Conservation (phyloP, 371 early-diverging fungal species). For the Choanephora cucurbitarum region DNA sequence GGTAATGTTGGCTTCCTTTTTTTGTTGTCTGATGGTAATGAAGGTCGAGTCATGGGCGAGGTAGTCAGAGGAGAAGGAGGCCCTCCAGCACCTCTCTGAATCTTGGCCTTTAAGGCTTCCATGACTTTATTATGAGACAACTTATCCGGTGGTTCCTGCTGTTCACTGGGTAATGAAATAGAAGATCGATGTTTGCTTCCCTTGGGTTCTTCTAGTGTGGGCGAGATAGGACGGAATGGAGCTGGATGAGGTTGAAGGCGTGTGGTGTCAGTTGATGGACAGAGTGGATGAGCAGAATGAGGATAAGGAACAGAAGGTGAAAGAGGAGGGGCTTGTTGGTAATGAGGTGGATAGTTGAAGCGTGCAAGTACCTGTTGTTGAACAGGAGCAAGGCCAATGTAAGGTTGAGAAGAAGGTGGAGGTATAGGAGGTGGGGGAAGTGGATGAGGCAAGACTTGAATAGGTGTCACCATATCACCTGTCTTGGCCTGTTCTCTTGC, state of each 20-base stretch:
- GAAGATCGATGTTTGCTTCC: conserved; percentile 16
- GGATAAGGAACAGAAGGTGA: conserved; percentile 40
- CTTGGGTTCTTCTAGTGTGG: conserved; percentile 9
- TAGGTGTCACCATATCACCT: background rate
- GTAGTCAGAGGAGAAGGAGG: conserved; percentile 19
- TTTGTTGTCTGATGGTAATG: too few relatives aligned
- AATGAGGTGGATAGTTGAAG: conserved; percentile 21
- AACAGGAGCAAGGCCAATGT: conserved; percentile 34
- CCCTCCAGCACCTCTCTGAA: conserved; percentile 24
- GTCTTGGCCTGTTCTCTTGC: conserved; percentile 35
- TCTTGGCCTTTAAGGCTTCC: conserved; percentile 42
- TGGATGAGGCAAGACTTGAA: background rate
- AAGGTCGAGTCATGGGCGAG: background rate
- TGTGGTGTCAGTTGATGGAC: conserved; percentile 16
- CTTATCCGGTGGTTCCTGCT: conserved; percentile 14
- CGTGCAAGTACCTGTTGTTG: conserved; percentile 43
- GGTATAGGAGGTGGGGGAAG: background rate
- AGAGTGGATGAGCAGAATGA: conserved; percentile 43
- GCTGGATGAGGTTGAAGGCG: background rate
- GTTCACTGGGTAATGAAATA: conserved; percentile 9
- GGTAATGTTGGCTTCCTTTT: conserved; percentile 13
- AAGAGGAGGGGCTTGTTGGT: conserved; percentile 14
- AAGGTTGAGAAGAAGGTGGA: conserved; percentile 7
- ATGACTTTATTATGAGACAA: conserved; percentile 38
- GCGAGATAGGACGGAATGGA: conserved; percentile 13